Percentiles rank a stretch among this genome's conserved stretches.
Conservation (phyloP, 768 basidiomycete genomes). For the Termitomyces sp. region DNA sequence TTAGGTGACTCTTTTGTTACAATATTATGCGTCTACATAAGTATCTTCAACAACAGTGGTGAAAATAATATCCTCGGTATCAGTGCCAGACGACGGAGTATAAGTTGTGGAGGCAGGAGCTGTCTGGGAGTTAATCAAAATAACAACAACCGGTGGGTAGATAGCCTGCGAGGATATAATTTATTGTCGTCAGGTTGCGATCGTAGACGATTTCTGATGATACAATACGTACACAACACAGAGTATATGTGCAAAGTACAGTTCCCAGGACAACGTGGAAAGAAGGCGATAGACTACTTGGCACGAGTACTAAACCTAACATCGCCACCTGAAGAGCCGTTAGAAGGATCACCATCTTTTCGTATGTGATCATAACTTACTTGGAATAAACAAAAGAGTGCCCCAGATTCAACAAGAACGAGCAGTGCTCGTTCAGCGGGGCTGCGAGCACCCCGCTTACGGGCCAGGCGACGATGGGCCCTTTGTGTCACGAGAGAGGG, state of each 20-base stretch:
- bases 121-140: neutral
- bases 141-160: slow-evolving; percentile 1
- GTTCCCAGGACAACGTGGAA: neutral
- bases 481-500: neutral
- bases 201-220: neutral
- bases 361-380: neutral
- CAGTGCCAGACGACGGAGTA: neutral
- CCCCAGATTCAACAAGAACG: neutral
- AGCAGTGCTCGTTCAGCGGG: neutral
- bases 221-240: slow-evolving; percentile 1
- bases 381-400: neutral
- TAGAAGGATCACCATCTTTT: neutral
- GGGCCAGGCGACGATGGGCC: neutral
- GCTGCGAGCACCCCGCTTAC: neutral
- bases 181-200: neutral
- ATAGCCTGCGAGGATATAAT: neutral
- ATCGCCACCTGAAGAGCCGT: neutral
- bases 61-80: neutral
- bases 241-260: slow-evolving; percentile 4
- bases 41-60: neutral
- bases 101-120: neutral
- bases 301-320: neutral
- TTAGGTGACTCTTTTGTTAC: no score
- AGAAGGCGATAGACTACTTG: neutral
- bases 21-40: neutral